Evolutionary conservation across 2,329 filamentous ascomycete genomes (phyloP).

Genomic region (Cercospora sojina): DNA sequence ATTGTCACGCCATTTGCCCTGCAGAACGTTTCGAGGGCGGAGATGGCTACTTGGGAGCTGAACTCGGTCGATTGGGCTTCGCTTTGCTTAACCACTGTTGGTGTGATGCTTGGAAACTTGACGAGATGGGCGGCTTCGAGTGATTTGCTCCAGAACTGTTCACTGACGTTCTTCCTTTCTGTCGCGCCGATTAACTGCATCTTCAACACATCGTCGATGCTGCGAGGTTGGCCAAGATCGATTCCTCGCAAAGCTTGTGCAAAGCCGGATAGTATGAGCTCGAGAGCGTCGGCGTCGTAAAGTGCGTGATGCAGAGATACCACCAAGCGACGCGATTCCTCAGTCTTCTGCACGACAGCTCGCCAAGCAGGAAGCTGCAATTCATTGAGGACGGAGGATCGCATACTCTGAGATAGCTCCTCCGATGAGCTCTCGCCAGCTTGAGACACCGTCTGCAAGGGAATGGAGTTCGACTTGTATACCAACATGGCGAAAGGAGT

Average conservation of each 20-base stretch:
- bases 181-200: constrained; percentile 41
- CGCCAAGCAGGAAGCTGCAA: constrained; percentile 64
- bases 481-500: constrained; percentile 74
- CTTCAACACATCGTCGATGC: constrained; percentile 43
- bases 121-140: constrained; percentile 48
- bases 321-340: constrained; percentile 39
- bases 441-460: constrained; percentile 7
- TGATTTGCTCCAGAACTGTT: constrained; percentile 63
- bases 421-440: constrained; percentile 1
- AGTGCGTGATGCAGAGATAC: constrained; percentile 74
- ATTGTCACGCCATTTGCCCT: constrained; percentile 64
- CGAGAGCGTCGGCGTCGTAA: constrained; percentile 78
- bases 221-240: constrained; percentile 26
- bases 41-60: constrained; percentile 43
- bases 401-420: neutral
- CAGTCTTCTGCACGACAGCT: constrained; percentile 49
- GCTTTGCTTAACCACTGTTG: constrained; percentile 48
- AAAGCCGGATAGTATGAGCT: constrained; percentile 63
- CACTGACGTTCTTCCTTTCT: constrained; percentile 5
- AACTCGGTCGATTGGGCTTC: constrained; percentile 41
- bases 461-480: constrained; percentile 42
- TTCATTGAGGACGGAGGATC: constrained; percentile 41
- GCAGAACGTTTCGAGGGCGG: constrained; percentile 57
- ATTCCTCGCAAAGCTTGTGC: constrained; percentile 40
- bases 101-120: constrained; percentile 74